These are phyloP conservation scores for Iberis amara DNA, from an alignment of 441 rosid genomes.

Conservation along the genomic window DNA sequence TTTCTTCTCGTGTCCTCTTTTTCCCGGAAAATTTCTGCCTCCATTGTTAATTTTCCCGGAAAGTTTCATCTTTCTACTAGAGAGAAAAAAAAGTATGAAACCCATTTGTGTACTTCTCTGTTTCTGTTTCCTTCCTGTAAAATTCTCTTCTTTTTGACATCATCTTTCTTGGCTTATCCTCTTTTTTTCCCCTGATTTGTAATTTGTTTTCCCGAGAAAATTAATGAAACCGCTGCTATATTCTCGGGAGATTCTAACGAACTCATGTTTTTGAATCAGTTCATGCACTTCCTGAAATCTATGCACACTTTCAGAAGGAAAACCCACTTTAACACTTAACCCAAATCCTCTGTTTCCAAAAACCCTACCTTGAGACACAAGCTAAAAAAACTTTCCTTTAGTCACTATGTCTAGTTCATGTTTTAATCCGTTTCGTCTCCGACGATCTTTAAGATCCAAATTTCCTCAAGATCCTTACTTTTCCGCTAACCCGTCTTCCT, in stretches of 20 bases:
- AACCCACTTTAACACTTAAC: slow-evolving; percentile 33
- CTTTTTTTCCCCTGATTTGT: slow-evolving; percentile 14
- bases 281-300: slow-evolving; percentile 89
- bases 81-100: slow-evolving; percentile 21
- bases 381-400: background rate
- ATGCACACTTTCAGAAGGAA: slow-evolving; percentile 85
- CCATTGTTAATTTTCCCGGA: slow-evolving; percentile 22
- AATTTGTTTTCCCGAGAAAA: slow-evolving; percentile 17
- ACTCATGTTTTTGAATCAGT: slow-evolving; percentile 86
- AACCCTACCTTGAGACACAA: slow-evolving; percentile 20
- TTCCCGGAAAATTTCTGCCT: slow-evolving; percentile 32
- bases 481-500: slow-evolving; percentile 45
- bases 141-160: slow-evolving; percentile 29
- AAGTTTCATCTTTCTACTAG: slow-evolving; percentile 17
- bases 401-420: slow-evolving; percentile 59
- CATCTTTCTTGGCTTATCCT: slow-evolving; percentile 4
- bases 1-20: slow-evolving; percentile 26
- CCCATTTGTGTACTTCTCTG: slow-evolving; percentile 23
- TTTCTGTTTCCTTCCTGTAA: slow-evolving; percentile 20
- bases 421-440: slow-evolving; percentile 59
- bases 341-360: slow-evolving; percentile 15
- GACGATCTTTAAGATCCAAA: slow-evolving; percentile 49
- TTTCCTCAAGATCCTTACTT: slow-evolving; percentile 21
- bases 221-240: slow-evolving; percentile 47
- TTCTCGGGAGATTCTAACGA: slow-evolving; percentile 32